Evolutionary conservation across 306 rosid species (phyloP), one percentile per base, ranked within the genome.

Genomic region (Elaeagnus macrophylla): DNA sequence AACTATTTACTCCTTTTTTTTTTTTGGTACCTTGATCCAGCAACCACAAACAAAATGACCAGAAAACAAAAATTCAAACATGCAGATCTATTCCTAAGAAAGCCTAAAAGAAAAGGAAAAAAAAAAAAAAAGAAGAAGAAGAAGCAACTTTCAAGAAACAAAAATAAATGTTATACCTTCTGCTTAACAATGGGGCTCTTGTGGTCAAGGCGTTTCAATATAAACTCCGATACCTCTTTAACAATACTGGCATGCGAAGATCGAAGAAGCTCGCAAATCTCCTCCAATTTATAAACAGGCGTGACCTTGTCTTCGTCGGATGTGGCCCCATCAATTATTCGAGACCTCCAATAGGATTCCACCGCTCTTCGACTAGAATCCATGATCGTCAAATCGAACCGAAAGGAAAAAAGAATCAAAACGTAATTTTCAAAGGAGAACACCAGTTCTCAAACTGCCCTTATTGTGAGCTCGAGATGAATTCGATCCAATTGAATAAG

Each of bases 291-390:
- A 79, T 78, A 93, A 7, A 93, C 96, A 2, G 99, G 96, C 0
- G 99, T 54, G 37, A 93, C 94, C 64, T 93, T 87, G 74, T 93
- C 99, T 74, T 93, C 99, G 57, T 87, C 95, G n/a, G 90, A 79
- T 3, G 99, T 93, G 10, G 84, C 99, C 40, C 76, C 75, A 67
- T 93, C 99, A 67, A 93, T 70, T 85, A 87, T 60, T 51, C 95
- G 68, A 19, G 96, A 84, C 57, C 96, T 77, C 99, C 96, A 84
- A 58, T 84, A 93, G 39, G 99, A 82, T 65, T 93, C 99, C 67
- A 93, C 99, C 38, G 96, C 99, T 82, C 99, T 82, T 55, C 99
- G 75, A 75, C 99, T 84, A 55, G 96, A 71, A 66, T 93, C 99
- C 99, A 93, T 93, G 56, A 47, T 15, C 32, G 47, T 73, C 58